Evolutionary conservation across 2,329 filamentous ascomycete genomes (phyloP).

Genomic region (Arthrobotrys iridis): DNA sequence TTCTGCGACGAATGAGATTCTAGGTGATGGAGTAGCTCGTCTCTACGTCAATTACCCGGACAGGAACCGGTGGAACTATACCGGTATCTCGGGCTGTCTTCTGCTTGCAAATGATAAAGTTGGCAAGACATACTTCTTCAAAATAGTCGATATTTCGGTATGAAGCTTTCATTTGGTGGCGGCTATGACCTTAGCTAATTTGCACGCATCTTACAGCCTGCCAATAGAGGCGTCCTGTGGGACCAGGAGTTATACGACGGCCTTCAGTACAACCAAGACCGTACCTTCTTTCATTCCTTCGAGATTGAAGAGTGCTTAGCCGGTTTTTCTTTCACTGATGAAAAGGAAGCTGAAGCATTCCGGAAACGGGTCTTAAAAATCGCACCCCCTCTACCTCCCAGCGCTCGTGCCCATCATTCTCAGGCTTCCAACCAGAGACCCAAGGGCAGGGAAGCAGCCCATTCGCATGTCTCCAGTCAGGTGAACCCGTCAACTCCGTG

Average conservation of each 20-base stretch:
- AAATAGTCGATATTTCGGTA: slow-evolving; percentile 96
- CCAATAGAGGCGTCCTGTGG: slow-evolving; percentile 86
- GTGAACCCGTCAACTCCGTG: slow-evolving; percentile 59
- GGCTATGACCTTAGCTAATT: not conserved
- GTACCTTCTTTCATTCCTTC: slow-evolving; percentile 97
- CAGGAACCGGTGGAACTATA: slow-evolving; percentile 88
- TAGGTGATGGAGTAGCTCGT: slow-evolving; percentile 89
- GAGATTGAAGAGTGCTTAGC: slow-evolving; percentile 93
- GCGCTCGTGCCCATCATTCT: slow-evolving; percentile 27
- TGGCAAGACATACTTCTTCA: slow-evolving; percentile 95
- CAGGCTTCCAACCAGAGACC: slow-evolving; percentile 63
- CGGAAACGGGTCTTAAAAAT: slow-evolving; percentile 99
- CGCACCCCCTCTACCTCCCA: slow-evolving; percentile 63
- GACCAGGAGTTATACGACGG: slow-evolving; percentile 97
- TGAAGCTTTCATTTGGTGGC: slow-evolving; percentile 60
- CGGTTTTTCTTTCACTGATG: slow-evolving; percentile 90
- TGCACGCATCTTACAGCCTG: slow-evolving; percentile 3
- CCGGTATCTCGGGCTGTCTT: slow-evolving; percentile 87
- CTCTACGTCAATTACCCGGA: slow-evolving; percentile 94
- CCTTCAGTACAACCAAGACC: slow-evolving; percentile 94
- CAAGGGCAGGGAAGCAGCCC: slow-evolving; percentile 83
- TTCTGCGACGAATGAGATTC: slow-evolving; percentile 96
- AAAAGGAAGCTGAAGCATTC: slow-evolving; percentile 97
- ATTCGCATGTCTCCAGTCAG: slow-evolving; percentile 69
- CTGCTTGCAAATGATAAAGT: slow-evolving; percentile 94